These are phyloP conservation scores for Teratosphaeria zuluensis DNA, from an alignment of 2,329 filamentous ascomycete genomes.

Conservation along the genomic window DNA sequence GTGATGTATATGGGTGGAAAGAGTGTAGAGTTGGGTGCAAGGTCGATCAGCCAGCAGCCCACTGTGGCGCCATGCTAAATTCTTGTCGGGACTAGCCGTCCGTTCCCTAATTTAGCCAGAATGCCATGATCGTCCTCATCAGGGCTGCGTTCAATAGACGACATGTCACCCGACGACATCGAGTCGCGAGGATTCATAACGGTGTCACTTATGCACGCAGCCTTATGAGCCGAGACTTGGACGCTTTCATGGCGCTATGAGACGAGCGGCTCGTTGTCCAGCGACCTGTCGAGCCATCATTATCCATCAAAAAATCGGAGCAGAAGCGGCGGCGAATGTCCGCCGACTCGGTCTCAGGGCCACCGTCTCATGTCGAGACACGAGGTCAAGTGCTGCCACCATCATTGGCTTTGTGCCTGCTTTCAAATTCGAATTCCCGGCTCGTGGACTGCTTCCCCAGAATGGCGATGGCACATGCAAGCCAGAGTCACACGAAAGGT, in stretches of 20 bases:
- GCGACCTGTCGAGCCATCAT: neutral
- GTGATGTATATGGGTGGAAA: too few species aligned
- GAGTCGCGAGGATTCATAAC: neutral
- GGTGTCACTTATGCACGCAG: neutral
- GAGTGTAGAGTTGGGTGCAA: too few species aligned
- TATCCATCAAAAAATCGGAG: neutral
- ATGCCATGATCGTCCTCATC: too few species aligned
- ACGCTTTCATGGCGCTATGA: neutral
- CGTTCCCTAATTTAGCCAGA: too few species aligned
- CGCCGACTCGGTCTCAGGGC: neutral
- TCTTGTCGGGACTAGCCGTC: too few species aligned
- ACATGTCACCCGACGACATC: neutral
- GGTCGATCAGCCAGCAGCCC: too few species aligned
- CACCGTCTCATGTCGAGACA: neutral
- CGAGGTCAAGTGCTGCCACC: neutral
- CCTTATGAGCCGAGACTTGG: neutral
- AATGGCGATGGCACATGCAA: neutral
- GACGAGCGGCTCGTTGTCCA: neutral
- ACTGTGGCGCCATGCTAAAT: too few species aligned
- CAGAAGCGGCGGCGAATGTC: neutral
- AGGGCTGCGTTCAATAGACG: too few species aligned
- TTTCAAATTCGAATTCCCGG: neutral
- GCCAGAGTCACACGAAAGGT: neutral
- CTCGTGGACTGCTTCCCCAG: neutral
- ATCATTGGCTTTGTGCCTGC: neutral